Percentiles rank a stretch among this genome's conserved stretches.
Evolutionary conservation across 768 basidiomycete genomes (phyloP).

Genomic region (Butyriboletus loyo): DNA sequence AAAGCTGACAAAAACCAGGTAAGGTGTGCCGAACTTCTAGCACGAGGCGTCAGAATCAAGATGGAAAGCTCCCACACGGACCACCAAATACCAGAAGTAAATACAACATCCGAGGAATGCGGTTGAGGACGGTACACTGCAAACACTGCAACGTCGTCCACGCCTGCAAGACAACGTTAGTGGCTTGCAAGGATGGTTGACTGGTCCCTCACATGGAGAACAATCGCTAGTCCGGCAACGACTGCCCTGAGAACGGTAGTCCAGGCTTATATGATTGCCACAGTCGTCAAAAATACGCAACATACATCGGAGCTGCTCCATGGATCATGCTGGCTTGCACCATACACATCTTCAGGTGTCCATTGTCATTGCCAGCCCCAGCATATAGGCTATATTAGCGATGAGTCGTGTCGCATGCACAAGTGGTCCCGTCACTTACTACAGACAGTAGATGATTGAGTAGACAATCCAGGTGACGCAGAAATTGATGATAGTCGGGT

Average conservation of each 20-base stretch:
- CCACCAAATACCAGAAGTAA: constrained; percentile 21
- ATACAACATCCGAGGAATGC: constrained; percentile 26
- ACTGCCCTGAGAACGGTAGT: constrained; percentile 34
- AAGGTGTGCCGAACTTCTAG: constrained; percentile 38
- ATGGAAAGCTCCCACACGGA: not conserved
- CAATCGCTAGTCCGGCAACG: constrained; percentile 40
- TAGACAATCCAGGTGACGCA: constrained; percentile 56
- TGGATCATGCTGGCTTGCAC: constrained; percentile 53
- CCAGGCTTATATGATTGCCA: not conserved
- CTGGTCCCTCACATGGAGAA: constrained; percentile 36
- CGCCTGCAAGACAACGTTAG: constrained; percentile 26
- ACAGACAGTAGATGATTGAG: constrained; percentile 48
- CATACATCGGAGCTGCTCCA: constrained; percentile 53
- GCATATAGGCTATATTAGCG: constrained; percentile 31
- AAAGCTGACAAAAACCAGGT: constrained; percentile 43
- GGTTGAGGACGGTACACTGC: constrained; percentile 13
- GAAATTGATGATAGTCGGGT: constrained; percentile 55
- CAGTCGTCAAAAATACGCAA: constrained; percentile 4
- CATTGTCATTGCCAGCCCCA: constrained; percentile 22
- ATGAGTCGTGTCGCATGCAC: constrained; percentile 7
- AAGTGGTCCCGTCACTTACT: constrained; percentile 37
- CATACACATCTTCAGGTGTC: constrained; percentile 39
- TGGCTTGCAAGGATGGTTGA: not conserved
- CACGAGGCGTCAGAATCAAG: constrained; percentile 11
- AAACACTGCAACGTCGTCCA: constrained; percentile 36